phyloP scores from a whole-genome alignment of 169 alveolate genomes.

The Babesia ovata region DNA sequence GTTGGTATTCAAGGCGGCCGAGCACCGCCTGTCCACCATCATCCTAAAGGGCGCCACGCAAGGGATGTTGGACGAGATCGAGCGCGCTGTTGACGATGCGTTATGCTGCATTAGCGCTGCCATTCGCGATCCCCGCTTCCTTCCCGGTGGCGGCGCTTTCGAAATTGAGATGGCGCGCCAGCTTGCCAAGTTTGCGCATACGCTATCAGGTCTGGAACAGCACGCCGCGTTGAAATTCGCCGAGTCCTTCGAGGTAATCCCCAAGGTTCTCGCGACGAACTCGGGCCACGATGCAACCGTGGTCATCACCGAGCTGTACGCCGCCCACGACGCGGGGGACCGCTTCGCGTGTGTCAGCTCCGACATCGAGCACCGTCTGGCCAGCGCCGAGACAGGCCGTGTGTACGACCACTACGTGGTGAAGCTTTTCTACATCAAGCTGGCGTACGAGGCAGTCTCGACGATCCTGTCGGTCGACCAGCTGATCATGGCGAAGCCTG shows the following conservation, averaged over 20 bases:
- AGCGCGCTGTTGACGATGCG: slow-evolving; percentile 95
- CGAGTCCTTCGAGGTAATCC: slow-evolving; percentile 94
- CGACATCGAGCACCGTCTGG: slow-evolving; percentile 61
- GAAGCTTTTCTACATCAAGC: slow-evolving; percentile 93
- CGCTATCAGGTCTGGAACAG: slow-evolving; percentile 91
- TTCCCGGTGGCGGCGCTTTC: slow-evolving; percentile 97
- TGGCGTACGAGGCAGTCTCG: slow-evolving; percentile 96
- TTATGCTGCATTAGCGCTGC: slow-evolving; percentile 79
- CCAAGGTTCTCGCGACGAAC: slow-evolving; percentile 96
- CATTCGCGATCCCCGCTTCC: slow-evolving; percentile 85
- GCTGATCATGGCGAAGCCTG: slow-evolving; percentile 98
- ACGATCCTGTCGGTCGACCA: slow-evolving; percentile 97
- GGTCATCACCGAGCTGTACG: slow-evolving; percentile 79
- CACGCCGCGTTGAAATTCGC: slow-evolving; percentile 97
- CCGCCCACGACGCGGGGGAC: slow-evolving; percentile 79
- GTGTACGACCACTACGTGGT: slow-evolving; percentile 92
- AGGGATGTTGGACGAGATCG: slow-evolving; percentile 97
- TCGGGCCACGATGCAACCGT: slow-evolving; percentile 91
- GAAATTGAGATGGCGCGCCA: slow-evolving; percentile 89
- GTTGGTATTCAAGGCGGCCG: slow-evolving; percentile 78
- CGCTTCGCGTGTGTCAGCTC: slow-evolving; percentile 75
- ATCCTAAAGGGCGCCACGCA: slow-evolving; percentile 97
- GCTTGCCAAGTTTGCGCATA: slow-evolving; percentile 85
- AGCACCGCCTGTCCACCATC: slow-evolving; percentile 86
- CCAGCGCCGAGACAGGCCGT: slow-evolving; percentile 61